Evolutionary conservation across 495 filamentous ascomycete genomes (phyloP).

Genomic region (Aspergillus saccharolyticus): DNA sequence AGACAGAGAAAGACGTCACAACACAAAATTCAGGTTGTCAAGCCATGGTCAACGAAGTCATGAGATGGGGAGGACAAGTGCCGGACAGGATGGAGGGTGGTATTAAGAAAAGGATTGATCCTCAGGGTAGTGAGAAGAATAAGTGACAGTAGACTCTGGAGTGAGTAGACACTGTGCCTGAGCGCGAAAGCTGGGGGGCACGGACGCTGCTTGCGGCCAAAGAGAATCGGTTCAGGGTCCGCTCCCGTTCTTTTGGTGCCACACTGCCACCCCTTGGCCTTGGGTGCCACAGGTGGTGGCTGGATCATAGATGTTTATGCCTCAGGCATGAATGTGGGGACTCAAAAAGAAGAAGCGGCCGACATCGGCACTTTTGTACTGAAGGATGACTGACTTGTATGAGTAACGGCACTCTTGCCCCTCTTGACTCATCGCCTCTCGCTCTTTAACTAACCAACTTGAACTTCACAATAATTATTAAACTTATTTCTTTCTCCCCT

Average conservation of each 20-base stretch:
- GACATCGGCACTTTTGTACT: conserved; percentile 2
- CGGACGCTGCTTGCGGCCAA: not conserved
- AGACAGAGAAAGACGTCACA: conserved; percentile 2
- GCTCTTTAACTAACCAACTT: not conserved
- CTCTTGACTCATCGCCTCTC: conserved; percentile 11
- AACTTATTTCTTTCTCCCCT: conserved; percentile 11
- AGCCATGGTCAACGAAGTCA: not conserved
- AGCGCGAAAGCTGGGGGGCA: not conserved
- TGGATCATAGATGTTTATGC: not conserved
- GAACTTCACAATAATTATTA: too few species aligned
- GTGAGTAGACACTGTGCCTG: too few species aligned
- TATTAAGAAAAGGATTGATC: too few species aligned
- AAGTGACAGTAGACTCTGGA: too few species aligned
- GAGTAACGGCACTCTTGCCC: too few species aligned
- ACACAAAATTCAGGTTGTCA: not conserved
- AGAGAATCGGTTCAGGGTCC: not conserved
- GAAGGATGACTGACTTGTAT: too few species aligned
- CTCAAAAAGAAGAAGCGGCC: not conserved
- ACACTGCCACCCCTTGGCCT: too few species aligned
- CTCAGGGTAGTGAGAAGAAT: too few species aligned
- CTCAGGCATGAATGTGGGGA: not conserved
- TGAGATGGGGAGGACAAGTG: not conserved
- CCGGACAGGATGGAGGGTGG: not conserved
- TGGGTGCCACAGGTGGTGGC: not conserved
- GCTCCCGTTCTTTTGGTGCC: not conserved